Conservation (phyloP, 2,329 filamentous ascomycete species). For the Cryphonectria japonica region DNA sequence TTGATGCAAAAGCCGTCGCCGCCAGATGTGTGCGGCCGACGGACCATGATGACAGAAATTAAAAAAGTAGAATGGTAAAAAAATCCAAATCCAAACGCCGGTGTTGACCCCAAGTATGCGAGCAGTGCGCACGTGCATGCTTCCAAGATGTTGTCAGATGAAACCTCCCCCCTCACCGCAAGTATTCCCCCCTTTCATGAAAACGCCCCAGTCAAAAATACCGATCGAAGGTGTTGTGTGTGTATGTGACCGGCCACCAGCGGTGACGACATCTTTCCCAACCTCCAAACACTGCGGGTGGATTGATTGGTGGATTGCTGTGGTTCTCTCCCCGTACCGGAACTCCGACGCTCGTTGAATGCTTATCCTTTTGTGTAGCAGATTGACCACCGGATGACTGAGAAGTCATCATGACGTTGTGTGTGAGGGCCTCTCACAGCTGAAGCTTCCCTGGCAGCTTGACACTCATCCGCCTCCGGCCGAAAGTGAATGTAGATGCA, state of each 20-base stretch:
- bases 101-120: constrained; percentile 9
- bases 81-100: constrained; percentile 23
- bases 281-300: background rate
- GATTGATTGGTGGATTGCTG: constrained; percentile 6
- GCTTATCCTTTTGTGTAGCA: background rate
- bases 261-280: background rate
- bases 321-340: background rate
- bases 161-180: constrained; percentile 1
- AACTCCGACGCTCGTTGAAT: constrained; percentile 21
- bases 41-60: constrained; percentile 13
- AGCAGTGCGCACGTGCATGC: background rate
- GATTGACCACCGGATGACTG: background rate
- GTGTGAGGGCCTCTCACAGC: constrained; percentile 4
- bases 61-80: constrained; percentile 6
- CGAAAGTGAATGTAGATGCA: constrained; percentile 24
- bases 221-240: background rate
- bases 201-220: constrained; percentile 7
- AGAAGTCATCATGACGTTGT: background rate
- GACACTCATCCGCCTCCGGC: constrained; percentile 28
- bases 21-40: constrained; percentile 9
- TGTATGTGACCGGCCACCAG: background rate
- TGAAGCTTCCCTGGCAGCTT: constrained; percentile 29
- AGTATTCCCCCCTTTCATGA: background rate
- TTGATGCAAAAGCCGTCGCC: constrained; percentile 10
- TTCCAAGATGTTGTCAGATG: constrained; percentile 8